Base-by-base conservation (phyloP, 2,329 filamentous ascomycete genomes). In the Fusarium tricinctum region DNA sequence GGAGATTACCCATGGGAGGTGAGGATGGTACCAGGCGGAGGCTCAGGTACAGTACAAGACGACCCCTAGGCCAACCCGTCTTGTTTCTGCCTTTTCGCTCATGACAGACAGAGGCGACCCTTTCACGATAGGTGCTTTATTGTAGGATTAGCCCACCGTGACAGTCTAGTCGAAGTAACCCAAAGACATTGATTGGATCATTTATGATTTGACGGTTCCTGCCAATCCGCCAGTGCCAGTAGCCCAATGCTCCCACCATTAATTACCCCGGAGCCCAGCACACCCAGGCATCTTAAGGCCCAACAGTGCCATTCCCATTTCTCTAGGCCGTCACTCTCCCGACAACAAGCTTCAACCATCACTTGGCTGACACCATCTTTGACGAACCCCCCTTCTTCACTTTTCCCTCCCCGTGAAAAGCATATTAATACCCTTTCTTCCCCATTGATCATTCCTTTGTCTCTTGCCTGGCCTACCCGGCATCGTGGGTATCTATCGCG, bases 301-400 rank as follows among this genome's bases (percentile, higher is more conserved):
- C 33, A 28, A 26, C 28, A 56, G 51, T 42, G 17, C 35, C 35
- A 10, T 8, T 26, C 48, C 54, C 33, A 28, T 43, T 56, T 48
- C 26, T 42, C 32, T 35, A 39, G 39, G 20, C 44, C 48, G 22
- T 54, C 23, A 33, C 48, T 59, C 49, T 26, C 40, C 39, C 51
- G 17, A 38, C 15, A 39, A 53, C 39, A 35, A 52, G 28, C 49
- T 43, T 52, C 32, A 54, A 66, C 47, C 55, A 58, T 60, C 45
- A 70, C 49, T 53, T 70, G 49, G 66, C 54, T 62, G 62, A 69
- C 66, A 67, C 66, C 66, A 69, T 70, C 66, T 67, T 66, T 57
- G 30, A 22, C 33, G 40, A 15, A 39, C 51, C 62, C 54, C 58
- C 68, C 59, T 54, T 51, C 51, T 30, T 59, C 30, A 56, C 17